Evolutionary conservation across 306 rosid genomes (phyloP).

Genomic region (Vachellia pachyceras): DNA sequence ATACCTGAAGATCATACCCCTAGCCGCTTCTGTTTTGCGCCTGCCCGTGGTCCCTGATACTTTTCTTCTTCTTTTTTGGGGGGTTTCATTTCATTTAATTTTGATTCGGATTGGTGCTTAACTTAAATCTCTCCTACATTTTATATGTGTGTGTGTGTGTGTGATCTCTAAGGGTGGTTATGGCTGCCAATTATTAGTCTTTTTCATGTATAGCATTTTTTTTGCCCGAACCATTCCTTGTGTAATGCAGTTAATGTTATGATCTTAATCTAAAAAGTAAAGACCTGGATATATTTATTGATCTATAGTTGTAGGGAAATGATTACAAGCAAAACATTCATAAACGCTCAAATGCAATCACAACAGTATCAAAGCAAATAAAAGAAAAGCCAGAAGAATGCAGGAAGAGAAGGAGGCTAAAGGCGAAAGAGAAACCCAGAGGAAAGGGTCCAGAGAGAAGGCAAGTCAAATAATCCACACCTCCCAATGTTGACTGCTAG

Average conservation of each 20-base stretch:
- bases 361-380: no score
- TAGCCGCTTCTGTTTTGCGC: conserved; percentile 69
- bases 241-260: neutral
- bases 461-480: no score
- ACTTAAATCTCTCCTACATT: neutral
- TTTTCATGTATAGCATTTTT: neutral
- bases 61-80: neutral
- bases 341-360: no score
- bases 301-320: no score
- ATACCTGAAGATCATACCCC: conserved; percentile 67
- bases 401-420: no score
- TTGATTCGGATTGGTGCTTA: neutral
- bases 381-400: no score
- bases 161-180: neutral
- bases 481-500: no score
- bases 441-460: no score
- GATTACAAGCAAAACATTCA: no score
- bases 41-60: conserved; percentile 70
- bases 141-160: neutral
- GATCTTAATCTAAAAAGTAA: no score
- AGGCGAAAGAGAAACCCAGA: no score
- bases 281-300: no score
- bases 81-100: neutral
- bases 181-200: neutral
- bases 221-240: neutral